These are phyloP conservation scores for Auxenochlorella protothecoides DNA, from an alignment of 139 green algal species.

Conservation along the genomic window DNA sequence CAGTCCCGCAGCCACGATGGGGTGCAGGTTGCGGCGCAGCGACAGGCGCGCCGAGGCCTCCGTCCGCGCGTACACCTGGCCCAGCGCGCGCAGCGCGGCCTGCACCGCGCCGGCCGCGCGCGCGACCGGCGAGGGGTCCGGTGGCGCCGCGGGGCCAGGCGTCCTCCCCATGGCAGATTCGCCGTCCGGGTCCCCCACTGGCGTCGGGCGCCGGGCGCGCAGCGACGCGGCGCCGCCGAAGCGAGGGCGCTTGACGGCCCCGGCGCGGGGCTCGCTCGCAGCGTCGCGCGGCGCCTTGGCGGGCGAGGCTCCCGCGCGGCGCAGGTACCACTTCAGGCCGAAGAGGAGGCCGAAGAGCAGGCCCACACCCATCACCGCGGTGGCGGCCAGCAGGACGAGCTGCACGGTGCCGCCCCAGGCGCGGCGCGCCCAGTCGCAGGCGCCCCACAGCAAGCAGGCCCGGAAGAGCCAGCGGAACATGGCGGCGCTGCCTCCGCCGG, in stretches of 20 bases:
- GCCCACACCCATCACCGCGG: conserved; percentile 11
- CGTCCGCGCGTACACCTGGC: neutral
- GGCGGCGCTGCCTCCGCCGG: conserved; percentile 1
- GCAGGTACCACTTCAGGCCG: conserved; percentile 15
- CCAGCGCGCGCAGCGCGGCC: neutral
- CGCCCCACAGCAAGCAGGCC: conserved; percentile 16
- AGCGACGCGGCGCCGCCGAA: too few relatives aligned
- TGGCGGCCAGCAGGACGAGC: conserved; percentile 17
- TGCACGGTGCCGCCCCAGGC: conserved; percentile 23
- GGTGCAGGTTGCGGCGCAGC: conserved; percentile 24
- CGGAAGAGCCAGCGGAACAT: conserved; percentile 34
- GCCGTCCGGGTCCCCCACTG: too few relatives aligned
- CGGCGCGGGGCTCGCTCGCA: too few relatives aligned
- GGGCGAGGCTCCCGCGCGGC: conserved; percentile 9
- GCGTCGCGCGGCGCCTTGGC: conserved; percentile 2
- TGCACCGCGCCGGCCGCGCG: too few relatives aligned
- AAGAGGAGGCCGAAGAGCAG: conserved; percentile 26
- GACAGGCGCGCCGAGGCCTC: conserved; percentile 11
- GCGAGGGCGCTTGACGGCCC: too few relatives aligned
- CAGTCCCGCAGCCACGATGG: conserved; percentile 27
- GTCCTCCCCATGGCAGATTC: too few relatives aligned
- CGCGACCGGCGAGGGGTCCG: too few relatives aligned
- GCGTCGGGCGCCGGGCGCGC: too few relatives aligned
- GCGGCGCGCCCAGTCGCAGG: conserved; percentile 20
- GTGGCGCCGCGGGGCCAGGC: too few relatives aligned